A percentile compares a stretch with the other conserved stretches of the same genome.
phyloP scores from a whole-genome alignment of 177 flowering plant genomes.

The Vitis hybrid region DNA sequence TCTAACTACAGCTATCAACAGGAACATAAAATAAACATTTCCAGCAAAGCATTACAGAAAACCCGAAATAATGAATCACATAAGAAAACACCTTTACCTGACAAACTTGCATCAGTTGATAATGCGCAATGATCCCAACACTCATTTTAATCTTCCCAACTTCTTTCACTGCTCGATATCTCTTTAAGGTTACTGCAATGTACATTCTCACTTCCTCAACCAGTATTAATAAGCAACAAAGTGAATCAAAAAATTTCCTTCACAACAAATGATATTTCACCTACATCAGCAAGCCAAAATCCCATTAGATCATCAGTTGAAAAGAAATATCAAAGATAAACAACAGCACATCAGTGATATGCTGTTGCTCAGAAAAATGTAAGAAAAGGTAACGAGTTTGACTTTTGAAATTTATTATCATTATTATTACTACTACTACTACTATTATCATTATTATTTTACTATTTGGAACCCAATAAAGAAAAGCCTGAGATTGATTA shows the following conservation, averaged over 20 bases:
- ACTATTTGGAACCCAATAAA: too few relatives aligned
- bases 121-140: slow-evolving; percentile 52
- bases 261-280: slow-evolving; percentile 22
- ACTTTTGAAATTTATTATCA: neutral
- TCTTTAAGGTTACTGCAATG: slow-evolving; percentile 50
- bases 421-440: too few relatives aligned
- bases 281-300: slow-evolving; percentile 20
- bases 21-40: neutral
- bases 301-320: neutral
- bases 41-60: neutral
- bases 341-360: neutral
- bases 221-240: slow-evolving; percentile 10
- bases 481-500: too few relatives aligned
- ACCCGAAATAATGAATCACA: neutral
- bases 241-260: slow-evolving; percentile 3
- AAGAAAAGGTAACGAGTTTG: neutral
- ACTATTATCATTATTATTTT: neutral
- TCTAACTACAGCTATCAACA: neutral
- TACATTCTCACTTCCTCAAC: slow-evolving; percentile 63
- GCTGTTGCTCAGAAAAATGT: too few relatives aligned
- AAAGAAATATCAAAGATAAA: neutral
- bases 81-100: slow-evolving; percentile 48
- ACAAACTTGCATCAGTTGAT: slow-evolving; percentile 71
- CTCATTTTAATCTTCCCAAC: slow-evolving; percentile 62
- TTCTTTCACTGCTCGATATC: slow-evolving; percentile 49